Conservation (phyloP, 2,329 filamentous ascomycete species). For the Calonectria honghensis region DNA sequence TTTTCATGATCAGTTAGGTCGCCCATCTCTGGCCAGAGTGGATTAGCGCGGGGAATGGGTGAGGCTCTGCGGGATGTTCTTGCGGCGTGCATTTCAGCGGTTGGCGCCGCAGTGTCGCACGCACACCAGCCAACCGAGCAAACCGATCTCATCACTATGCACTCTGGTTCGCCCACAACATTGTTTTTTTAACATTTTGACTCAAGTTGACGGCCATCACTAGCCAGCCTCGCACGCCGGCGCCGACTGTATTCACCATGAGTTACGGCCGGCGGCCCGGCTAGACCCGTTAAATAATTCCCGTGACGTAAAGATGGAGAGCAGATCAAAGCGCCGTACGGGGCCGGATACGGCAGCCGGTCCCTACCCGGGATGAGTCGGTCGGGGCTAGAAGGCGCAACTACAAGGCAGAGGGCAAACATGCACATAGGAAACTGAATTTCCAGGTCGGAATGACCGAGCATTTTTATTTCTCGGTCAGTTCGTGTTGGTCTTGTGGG, state of each 20-base stretch:
- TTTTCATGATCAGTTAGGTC: neutral
- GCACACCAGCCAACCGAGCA: neutral
- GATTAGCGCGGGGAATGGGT: slow-evolving; percentile 6
- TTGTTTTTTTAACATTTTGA: no score
- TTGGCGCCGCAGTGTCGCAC: neutral
- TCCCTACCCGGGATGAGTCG: slow-evolving; percentile 18
- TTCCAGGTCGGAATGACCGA: neutral
- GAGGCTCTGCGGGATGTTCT: slow-evolving; percentile 28
- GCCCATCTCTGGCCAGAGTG: neutral
- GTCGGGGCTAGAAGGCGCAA: neutral
- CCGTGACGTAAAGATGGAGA: slow-evolving; percentile 31
- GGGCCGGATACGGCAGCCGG: slow-evolving; percentile 32
- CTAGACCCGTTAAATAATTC: slow-evolving; percentile 23
- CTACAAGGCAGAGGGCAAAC: neutral
- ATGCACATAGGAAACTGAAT: neutral
- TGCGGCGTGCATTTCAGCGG: neutral
- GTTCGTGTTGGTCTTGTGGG: neutral
- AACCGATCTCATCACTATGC: no score
- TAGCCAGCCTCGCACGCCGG: neutral
- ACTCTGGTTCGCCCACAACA: neutral
- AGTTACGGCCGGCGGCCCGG: slow-evolving; percentile 37
- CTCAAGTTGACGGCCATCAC: neutral
- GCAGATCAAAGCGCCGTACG: slow-evolving; percentile 21
- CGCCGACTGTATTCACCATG: slow-evolving; percentile 18
- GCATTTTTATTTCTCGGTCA: slow-evolving; percentile 1